A percentile compares a stretch with the other conserved stretches of the same genome.
Conservation (phyloP, 2,329 filamentous ascomycete genomes). For the Diaporthe aspalathi region DNA sequence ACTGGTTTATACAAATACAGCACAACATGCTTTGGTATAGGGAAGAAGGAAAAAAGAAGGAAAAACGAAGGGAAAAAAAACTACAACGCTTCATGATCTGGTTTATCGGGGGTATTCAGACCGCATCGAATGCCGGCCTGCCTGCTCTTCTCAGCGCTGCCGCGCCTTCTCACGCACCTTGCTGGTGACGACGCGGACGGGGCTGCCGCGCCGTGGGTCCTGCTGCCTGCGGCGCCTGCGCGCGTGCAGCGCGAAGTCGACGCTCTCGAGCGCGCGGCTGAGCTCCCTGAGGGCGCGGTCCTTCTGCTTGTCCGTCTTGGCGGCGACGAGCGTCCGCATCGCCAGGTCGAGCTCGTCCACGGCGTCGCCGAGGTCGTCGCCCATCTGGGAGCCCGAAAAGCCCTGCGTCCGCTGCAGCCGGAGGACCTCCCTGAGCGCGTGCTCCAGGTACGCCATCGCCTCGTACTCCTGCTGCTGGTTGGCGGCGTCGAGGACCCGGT, state of each 20-base stretch:
- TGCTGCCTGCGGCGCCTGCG: constrained; percentile 17
- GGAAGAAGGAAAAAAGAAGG: no score
- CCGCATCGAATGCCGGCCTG: constrained; percentile 29
- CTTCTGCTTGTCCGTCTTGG: constrained; percentile 31
- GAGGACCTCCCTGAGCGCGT: constrained; percentile 30
- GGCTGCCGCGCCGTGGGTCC: background rate
- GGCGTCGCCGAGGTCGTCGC: constrained; percentile 33
- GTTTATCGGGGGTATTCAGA: constrained; percentile 6
- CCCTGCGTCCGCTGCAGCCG: constrained; percentile 29
- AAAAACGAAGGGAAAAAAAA: background rate
- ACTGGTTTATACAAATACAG: constrained; percentile 21
- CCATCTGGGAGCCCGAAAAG: constrained; percentile 19
- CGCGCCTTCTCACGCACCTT: background rate
- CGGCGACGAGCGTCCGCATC: constrained; percentile 25
- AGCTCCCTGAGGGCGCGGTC: constrained; percentile 27
- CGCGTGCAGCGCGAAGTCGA: constrained; percentile 27
- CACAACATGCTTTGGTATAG: background rate
- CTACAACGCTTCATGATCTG: constrained; percentile 13
- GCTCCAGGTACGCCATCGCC: constrained; percentile 31
- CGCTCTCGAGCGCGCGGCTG: constrained; percentile 30
- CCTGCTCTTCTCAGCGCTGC: constrained; percentile 13
- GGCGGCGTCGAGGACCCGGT: constrained; percentile 22
- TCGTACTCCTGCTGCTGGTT: constrained; percentile 33
- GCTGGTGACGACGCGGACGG: background rate
- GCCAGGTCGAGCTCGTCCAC: constrained; percentile 34